Evolutionary conservation across 75 land plant genomes (phyloP).

Genomic region (Adiantum capillusveneris): DNA sequence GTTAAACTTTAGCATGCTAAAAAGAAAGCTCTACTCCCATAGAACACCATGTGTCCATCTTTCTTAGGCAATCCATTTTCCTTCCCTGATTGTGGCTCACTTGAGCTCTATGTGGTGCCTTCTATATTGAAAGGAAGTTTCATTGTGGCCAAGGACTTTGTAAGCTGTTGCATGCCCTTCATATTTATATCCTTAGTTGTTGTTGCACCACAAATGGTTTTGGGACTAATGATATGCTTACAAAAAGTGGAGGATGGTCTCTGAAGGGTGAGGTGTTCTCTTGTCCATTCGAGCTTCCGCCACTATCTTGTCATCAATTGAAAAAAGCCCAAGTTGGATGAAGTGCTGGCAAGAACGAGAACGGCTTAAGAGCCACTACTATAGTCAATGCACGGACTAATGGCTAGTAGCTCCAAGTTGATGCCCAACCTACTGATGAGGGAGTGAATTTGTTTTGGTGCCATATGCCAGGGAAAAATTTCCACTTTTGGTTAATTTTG

Average conservation of each 20-base stretch:
- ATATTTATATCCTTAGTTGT: constrained; percentile 73
- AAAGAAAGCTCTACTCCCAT: constrained; percentile 80
- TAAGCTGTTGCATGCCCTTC: constrained; percentile 82
- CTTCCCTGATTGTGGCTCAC: constrained; percentile 2
- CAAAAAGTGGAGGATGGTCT: constrained; percentile 25
- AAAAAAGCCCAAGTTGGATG: neutral
- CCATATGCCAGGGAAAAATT: no score
- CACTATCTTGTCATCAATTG: neutral
- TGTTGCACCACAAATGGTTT: constrained; percentile 47
- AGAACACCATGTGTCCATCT: constrained; percentile 59
- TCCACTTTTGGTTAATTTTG: no score
- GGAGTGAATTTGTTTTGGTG: no score
- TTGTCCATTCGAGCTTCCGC: neutral
- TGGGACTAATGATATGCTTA: constrained; percentile 32
- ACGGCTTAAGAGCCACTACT: neutral
- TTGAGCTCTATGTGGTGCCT: constrained; percentile 5
- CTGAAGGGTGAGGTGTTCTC: neutral
- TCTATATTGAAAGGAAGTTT: constrained; percentile 62
- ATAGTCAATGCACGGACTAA: no score
- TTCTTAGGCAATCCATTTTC: constrained; percentile 17
- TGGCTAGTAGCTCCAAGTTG: no score
- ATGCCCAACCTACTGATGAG: no score
- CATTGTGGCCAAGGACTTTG: constrained; percentile 71
- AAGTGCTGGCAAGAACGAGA: neutral
- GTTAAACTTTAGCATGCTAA: no score